A percentile compares a stretch with the other conserved stretches of the same genome.
Conservation (phyloP, 1,284 basidiomycete species). For the Prillingera fragicola region DNA sequence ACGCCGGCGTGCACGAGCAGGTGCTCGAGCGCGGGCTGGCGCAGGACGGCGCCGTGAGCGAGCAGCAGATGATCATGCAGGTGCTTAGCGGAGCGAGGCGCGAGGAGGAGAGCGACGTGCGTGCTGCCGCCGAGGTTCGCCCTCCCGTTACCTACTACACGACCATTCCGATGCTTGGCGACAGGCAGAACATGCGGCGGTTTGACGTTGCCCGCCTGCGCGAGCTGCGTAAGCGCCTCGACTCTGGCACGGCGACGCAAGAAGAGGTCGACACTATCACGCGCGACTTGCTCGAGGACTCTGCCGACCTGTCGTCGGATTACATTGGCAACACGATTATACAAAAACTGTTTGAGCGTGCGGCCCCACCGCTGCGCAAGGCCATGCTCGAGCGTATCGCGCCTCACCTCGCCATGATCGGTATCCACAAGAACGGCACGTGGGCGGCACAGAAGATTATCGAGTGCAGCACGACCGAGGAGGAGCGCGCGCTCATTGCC, state of each 20-base stretch:
- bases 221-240: constrained; percentile 86
- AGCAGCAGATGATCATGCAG: constrained; percentile 93
- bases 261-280: constrained; percentile 88
- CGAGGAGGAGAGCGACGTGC: constrained; percentile 75
- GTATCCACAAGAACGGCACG: constrained; percentile 98
- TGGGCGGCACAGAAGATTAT: constrained; percentile 99
- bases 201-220: constrained; percentile 93
- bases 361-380: constrained; percentile 68
- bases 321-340: constrained; percentile 98
- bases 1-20: constrained; percentile 66
- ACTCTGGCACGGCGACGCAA: constrained; percentile 69
- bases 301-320: constrained; percentile 54
- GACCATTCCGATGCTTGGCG: constrained; percentile 76
- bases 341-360: constrained; percentile 94
- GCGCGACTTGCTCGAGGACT: constrained; percentile 74
- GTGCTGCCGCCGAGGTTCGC: constrained; percentile 58
- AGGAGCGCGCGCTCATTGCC: constrained; percentile 78
- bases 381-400: constrained; percentile 89
- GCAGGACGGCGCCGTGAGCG: constrained; percentile 60
- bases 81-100: constrained; percentile 72
- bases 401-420: constrained; percentile 93
- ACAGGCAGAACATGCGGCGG: constrained; percentile 68
- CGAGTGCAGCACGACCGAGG: constrained; percentile 82
- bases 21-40: constrained; percentile 44
- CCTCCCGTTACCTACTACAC: constrained; percentile 69